Evolutionary conservation across 2,329 filamentous ascomycete genomes (phyloP).

Genomic region (Fonsecaea nubica): DNA sequence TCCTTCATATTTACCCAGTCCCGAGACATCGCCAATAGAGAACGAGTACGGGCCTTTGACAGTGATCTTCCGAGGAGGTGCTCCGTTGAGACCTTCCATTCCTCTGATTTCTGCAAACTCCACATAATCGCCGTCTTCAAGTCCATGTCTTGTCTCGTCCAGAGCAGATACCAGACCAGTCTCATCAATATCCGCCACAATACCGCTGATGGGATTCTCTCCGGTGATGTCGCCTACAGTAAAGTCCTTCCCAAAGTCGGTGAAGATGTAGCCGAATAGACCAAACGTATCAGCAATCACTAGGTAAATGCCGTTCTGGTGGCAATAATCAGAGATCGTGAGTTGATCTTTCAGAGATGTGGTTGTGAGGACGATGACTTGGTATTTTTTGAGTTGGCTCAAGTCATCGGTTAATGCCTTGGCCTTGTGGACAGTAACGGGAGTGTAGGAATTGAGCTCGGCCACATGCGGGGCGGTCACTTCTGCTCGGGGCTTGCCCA

Average conservation of each 20-base stretch:
- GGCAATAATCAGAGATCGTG: constrained; percentile 88
- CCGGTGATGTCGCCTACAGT: constrained; percentile 88
- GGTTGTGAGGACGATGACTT: constrained; percentile 89
- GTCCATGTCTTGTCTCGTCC: constrained; percentile 91
- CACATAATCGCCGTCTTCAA: constrained; percentile 96
- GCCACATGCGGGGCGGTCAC: constrained; percentile 88
- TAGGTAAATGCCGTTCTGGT: constrained; percentile 89
- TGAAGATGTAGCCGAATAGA: constrained; percentile 94
- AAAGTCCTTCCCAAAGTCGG: constrained; percentile 95
- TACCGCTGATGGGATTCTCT: constrained; percentile 84
- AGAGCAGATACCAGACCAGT: constrained; percentile 90
- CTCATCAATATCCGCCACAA: constrained; percentile 86
- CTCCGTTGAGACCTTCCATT: constrained; percentile 84
- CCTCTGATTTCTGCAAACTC: constrained; percentile 93
- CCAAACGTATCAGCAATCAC: constrained; percentile 89
- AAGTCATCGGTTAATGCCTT: constrained; percentile 75
- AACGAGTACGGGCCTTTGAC: constrained; percentile 98
- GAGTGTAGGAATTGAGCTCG: constrained; percentile 95
- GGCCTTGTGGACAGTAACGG: constrained; percentile 74
- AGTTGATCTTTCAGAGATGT: constrained; percentile 81
- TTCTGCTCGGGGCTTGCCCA: constrained; percentile 87
- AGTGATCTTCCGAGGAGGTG: constrained; percentile 84
- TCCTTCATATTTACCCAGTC: constrained; percentile 82
- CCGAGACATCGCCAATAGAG: constrained; percentile 90
- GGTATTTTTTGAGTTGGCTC: constrained; percentile 84